These are phyloP conservation scores for Hygrophorus pudorinus DNA, from an alignment of 768 basidiomycete genomes.

Conservation along the genomic window DNA sequence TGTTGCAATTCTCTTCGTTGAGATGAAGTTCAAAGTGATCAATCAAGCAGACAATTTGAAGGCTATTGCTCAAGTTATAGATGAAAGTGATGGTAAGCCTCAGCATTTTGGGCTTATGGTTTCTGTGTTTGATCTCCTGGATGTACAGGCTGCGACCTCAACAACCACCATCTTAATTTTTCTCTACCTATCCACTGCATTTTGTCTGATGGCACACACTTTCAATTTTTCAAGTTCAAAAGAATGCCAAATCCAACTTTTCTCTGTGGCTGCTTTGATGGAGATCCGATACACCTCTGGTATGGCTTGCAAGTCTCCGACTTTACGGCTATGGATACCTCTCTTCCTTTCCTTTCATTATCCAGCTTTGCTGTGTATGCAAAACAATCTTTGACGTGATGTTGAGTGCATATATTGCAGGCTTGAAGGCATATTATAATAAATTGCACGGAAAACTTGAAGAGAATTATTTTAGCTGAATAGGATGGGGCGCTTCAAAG, in stretches of 20 bases:
- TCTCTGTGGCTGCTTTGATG: constrained; percentile 15
- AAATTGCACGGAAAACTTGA: constrained; percentile 8
- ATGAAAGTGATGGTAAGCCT: constrained; percentile 13
- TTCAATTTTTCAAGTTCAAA: constrained; percentile 5
- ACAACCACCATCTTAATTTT: neutral
- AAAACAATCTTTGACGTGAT: constrained; percentile 14
- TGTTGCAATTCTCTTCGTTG: constrained; percentile 12
- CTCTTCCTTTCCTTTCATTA: constrained; percentile 14
- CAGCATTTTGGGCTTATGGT: constrained; percentile 1
- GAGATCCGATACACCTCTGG: constrained; percentile 14
- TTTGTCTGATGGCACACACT: constrained; percentile 1
- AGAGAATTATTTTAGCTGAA: constrained; percentile 9
- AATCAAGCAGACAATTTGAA: constrained; percentile 11
- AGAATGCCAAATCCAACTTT: constrained; percentile 10
- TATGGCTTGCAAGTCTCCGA: constrained; percentile 15
- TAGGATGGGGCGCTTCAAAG: constrained; percentile 11
- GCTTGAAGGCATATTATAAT: constrained; percentile 10
- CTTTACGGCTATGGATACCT: constrained; percentile 8
- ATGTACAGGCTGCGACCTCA: constrained; percentile 5
- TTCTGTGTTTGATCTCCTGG: neutral
- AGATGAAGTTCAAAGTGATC: constrained; percentile 13
- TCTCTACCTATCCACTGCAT: constrained; percentile 3
- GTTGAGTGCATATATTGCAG: constrained; percentile 14
- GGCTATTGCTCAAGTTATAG: constrained; percentile 15
- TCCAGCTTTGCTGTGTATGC: constrained; percentile 15